Base-by-base conservation (phyloP, 352 stramenopile genomes). In the Aphanomyces cochlioides region DNA sequence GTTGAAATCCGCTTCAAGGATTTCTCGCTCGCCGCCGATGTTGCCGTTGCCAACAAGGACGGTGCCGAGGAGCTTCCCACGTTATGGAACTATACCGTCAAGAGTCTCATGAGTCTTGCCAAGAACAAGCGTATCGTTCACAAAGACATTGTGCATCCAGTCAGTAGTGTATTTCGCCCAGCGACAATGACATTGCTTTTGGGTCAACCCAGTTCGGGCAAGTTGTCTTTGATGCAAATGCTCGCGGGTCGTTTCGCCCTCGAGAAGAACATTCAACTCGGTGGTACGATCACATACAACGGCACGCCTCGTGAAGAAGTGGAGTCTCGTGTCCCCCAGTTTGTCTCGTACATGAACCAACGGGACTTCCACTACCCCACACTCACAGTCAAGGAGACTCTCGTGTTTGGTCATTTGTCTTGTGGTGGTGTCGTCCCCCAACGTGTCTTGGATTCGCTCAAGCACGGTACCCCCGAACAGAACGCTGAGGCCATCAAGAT, bases 361-460 rank as follows among this genome's bases (percentile, higher is more conserved):
- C 75, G 84, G 59, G 93, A 98, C 76, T 74, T 69, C 3, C 93
- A 98, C 80, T 74, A 86, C 21, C 75, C 92, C 1, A 77, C 85
- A 7, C 76, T 98, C 50, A 98, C 91, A 1, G 93, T 98, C 2
- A 78, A 90, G 59, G 93, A 98, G 74, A 98, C 95, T 21, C 83
- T 98, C 47, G 78, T 87, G 37, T 98, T 98, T 78, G 88, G 92
- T 7, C 96, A 90, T 70, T 85, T 93, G 53, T 96, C 85, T 73
- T 87, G 72, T n/a, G 36, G 43, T 43, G 47, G 21, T 19, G 40
- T 34, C 13, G 74, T 74, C 0, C 39, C 84, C 7, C 73, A 86
- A 70, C 66, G 45, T 73, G 82, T 69, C 83, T 69, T 79, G 76
- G 72, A 77, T 78, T 57, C 75, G 63, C 47, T 77, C 40, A 47